A percentile compares a stretch with the other conserved stretches of the same genome.
These are phyloP conservation scores for Mytilinidion resinicola DNA, from an alignment of 495 filamentous ascomycete species.

Conservation along the genomic window DNA sequence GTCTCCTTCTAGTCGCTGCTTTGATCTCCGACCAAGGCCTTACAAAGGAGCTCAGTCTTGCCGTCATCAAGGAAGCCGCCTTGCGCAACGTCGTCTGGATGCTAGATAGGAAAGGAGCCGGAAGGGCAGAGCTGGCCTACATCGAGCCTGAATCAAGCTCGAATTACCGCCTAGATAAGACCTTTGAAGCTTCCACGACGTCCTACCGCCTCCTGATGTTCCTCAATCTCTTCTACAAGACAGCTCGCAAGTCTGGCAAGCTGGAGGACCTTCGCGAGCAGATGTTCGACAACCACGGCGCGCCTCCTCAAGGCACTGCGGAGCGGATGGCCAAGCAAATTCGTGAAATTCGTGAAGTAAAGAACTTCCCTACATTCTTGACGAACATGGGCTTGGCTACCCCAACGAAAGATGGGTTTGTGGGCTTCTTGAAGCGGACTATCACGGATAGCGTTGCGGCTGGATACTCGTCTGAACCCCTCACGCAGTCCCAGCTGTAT, in stretches of 20 bases:
- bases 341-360: slow-evolving; percentile 40
- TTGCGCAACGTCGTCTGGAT: slow-evolving; percentile 50
- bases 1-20: slow-evolving; percentile 43
- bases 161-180: slow-evolving; percentile 44
- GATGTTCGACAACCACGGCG: slow-evolving; percentile 45
- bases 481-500: slow-evolving; percentile 30
- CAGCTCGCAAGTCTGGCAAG: slow-evolving; percentile 36
- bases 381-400: slow-evolving; percentile 38
- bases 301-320: slow-evolving; percentile 40
- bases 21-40: slow-evolving; percentile 43
- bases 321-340: slow-evolving; percentile 38
- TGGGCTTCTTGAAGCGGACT: slow-evolving; percentile 35
- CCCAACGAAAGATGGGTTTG: slow-evolving; percentile 33
- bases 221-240: slow-evolving; percentile 44
- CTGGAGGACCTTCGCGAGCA: slow-evolving; percentile 39
- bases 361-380: slow-evolving; percentile 42
- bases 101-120: slow-evolving; percentile 38
- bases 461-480: slow-evolving; percentile 39
- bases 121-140: slow-evolving; percentile 43
- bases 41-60: slow-evolving; percentile 37
- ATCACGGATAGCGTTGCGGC: slow-evolving; percentile 37
- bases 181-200: slow-evolving; percentile 42
- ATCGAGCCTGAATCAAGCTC: slow-evolving; percentile 40
- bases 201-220: slow-evolving; percentile 51
- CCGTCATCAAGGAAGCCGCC: slow-evolving; percentile 45